Percentiles rank a stretch among this genome's conserved stretches.
These are phyloP conservation scores for Fusarium paranaense DNA, from an alignment of 2,329 filamentous ascomycete genomes.

Conservation along the genomic window DNA sequence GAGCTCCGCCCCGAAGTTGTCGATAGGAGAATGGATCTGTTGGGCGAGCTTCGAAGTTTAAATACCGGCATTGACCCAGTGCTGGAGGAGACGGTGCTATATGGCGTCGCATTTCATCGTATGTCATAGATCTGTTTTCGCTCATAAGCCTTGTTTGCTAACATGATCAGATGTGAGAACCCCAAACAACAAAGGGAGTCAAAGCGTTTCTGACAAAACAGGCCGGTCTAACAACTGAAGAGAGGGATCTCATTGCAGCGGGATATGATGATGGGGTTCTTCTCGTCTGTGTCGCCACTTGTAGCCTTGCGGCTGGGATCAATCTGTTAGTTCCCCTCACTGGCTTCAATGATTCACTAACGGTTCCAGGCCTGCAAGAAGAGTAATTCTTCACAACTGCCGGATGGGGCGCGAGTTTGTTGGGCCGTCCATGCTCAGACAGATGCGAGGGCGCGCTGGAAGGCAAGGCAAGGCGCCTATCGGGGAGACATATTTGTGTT, in stretches of 20 bases:
- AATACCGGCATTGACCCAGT: conserved; percentile 73
- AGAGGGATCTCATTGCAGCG: conserved; percentile 76
- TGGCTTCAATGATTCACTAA: conserved; percentile 15
- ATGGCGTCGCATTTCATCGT: conserved; percentile 82
- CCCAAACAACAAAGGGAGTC: background rate
- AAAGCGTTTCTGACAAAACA: conserved; percentile 48
- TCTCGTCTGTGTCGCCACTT: conserved; percentile 80
- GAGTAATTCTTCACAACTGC: conserved; percentile 81
- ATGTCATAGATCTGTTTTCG: conserved; percentile 10
- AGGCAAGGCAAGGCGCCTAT: conserved; percentile 83
- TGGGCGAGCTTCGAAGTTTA: conserved; percentile 74
- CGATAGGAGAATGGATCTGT: conserved; percentile 71
- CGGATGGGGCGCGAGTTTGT: conserved; percentile 81
- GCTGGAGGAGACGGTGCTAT: conserved; percentile 72
- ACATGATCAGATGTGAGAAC: conserved; percentile 52
- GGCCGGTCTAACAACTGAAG: conserved; percentile 79
- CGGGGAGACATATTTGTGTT: conserved; percentile 83
- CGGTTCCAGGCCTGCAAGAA: conserved; percentile 65
- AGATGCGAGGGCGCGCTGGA: conserved; percentile 83
- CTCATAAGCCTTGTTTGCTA: conserved; percentile 3
- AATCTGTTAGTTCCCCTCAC: conserved; percentile 63
- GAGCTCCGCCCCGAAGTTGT: conserved; percentile 61
- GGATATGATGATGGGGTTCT: conserved; percentile 77
- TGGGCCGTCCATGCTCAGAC: conserved; percentile 82
- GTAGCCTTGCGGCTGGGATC: conserved; percentile 85